A percentile compares a stretch with the other conserved stretches of the same genome.
Evolutionary conservation across 768 basidiomycete genomes (phyloP).

Genomic region (Lentinula guzmanii): DNA sequence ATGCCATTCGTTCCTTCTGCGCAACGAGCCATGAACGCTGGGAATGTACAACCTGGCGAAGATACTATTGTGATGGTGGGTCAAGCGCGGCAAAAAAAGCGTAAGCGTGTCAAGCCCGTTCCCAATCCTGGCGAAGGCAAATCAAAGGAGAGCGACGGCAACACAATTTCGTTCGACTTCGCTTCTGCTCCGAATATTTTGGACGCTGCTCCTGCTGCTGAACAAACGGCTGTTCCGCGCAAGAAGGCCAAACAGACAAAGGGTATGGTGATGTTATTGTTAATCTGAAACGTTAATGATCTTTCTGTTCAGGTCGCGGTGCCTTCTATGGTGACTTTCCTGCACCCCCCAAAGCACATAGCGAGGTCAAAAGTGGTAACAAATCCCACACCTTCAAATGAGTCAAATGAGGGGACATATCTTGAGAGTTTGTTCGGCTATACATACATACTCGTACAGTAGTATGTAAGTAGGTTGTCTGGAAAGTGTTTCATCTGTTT

Average conservation of each 20-base stretch:
- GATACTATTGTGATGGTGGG: conserved; percentile 74
- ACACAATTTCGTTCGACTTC: conserved; percentile 60
- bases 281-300: background rate
- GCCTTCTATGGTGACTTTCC: conserved; percentile 52
- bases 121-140: conserved; percentile 13
- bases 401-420: conserved; percentile 26
- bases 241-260: conserved; percentile 48
- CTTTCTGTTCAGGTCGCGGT: background rate
- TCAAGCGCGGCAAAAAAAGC: conserved; percentile 48
- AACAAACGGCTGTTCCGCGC: conserved; percentile 23
- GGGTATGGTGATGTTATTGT: conserved; percentile 5
- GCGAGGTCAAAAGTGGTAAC: conserved; percentile 64
- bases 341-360: conserved; percentile 57
- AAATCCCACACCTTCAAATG: conserved; percentile 61
- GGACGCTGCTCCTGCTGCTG: conserved; percentile 45
- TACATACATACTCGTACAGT: background rate
- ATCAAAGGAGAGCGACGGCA: conserved; percentile 15
- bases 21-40: conserved; percentile 34
- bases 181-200: conserved; percentile 62
- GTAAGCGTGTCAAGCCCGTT: conserved; percentile 18
- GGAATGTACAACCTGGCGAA: conserved; percentile 26
- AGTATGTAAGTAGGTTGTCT: background rate
- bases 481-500: background rate
- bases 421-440: background rate
- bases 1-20: conserved; percentile 73